These are phyloP conservation scores for Dioscorea zingiberensis DNA, from an alignment of 106 monocot genomes.

Conservation along the genomic window DNA sequence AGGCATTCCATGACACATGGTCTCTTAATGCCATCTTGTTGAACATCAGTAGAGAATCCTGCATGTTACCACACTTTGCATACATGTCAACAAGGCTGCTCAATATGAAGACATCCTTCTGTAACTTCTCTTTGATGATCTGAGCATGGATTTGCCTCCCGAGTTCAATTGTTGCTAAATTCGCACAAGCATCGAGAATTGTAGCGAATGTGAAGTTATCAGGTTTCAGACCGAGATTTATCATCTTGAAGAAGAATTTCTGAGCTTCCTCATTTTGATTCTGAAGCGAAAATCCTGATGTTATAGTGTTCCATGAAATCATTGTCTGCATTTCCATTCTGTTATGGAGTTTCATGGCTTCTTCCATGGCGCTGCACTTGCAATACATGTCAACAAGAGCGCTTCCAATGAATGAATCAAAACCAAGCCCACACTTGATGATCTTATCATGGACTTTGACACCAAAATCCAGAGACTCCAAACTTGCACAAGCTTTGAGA, in stretches of 20 bases:
- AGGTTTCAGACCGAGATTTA: constrained; percentile 50
- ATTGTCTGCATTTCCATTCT: constrained; percentile 33
- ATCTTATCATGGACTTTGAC: constrained; percentile 50
- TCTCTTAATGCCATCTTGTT: constrained; percentile 56
- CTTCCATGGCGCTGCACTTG: constrained; percentile 64
- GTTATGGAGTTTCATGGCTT: constrained; percentile 61
- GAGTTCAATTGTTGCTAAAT: constrained; percentile 44
- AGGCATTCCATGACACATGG: constrained; percentile 78
- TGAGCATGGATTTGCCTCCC: constrained; percentile 88
- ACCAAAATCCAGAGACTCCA: constrained; percentile 49
- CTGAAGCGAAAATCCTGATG: constrained; percentile 70
- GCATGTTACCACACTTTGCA: constrained; percentile 81
- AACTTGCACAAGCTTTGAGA: constrained; percentile 78
- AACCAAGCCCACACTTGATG: constrained; percentile 65
- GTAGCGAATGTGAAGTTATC: constrained; percentile 86
- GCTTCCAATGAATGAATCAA: constrained; percentile 61
- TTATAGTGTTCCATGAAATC: constrained; percentile 88
- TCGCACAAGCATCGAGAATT: constrained; percentile 77
- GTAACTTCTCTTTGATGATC: constrained; percentile 55
- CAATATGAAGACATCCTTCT: constrained; percentile 63
- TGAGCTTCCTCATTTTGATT: constrained; percentile 75
- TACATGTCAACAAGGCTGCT: constrained; percentile 97
- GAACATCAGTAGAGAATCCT: constrained; percentile 57
- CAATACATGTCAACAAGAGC: constrained; percentile 88
- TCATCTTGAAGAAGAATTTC: constrained; percentile 58